phyloP scores from a whole-genome alignment of 2,329 filamentous ascomycete species.

The Fusarium succisae region DNA sequence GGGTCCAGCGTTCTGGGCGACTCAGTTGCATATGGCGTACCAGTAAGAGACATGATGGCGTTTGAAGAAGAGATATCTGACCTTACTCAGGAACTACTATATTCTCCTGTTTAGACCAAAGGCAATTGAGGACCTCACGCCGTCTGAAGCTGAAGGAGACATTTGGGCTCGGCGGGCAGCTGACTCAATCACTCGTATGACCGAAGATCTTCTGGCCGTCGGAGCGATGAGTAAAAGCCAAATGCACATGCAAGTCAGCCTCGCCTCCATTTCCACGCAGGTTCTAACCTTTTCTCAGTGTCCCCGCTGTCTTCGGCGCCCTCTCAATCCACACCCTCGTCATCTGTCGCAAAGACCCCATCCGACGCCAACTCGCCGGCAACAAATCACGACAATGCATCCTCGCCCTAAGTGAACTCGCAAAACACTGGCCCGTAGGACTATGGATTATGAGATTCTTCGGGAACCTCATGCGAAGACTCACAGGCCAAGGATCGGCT shows the following conservation, averaged over 20 bases:
- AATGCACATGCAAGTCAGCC: constrained; percentile 7
- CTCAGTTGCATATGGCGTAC: constrained; percentile 25
- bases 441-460: constrained; percentile 33
- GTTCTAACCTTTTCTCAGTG: neutral
- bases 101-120: constrained; percentile 30
- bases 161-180: constrained; percentile 13
- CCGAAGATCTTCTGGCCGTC: constrained; percentile 18
- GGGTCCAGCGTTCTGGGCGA: constrained; percentile 26
- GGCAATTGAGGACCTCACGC: neutral
- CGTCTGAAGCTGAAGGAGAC: constrained; percentile 11
- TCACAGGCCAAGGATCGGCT: constrained; percentile 22
- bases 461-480: constrained; percentile 24
- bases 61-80: neutral
- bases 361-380: constrained; percentile 28
- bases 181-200: constrained; percentile 30
- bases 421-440: constrained; percentile 33
- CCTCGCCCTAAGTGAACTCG: constrained; percentile 25
- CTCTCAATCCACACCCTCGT: constrained; percentile 35
- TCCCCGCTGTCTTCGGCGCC: constrained; percentile 25
- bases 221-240: constrained; percentile 18
- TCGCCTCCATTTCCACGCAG: neutral
- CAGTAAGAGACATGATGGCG: constrained; percentile 4
- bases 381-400: constrained; percentile 40
- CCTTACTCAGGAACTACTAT: neutral
- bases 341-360: constrained; percentile 22